These are phyloP conservation scores for Phaffomyces antillensis DNA, from an alignment of 805 yeast genomes.

Conservation along the genomic window DNA sequence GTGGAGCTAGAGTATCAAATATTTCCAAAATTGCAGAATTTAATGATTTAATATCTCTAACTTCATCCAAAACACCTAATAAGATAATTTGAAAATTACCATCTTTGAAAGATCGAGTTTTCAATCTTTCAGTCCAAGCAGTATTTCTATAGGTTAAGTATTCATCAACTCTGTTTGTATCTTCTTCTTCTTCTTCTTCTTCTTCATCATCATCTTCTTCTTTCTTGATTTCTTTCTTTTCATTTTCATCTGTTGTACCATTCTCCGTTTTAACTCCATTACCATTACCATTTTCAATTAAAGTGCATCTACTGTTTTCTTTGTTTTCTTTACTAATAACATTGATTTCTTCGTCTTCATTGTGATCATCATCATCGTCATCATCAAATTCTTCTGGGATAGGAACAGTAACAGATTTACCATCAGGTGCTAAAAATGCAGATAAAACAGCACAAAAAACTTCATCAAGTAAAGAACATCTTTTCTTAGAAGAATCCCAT, in stretches of 20 bases:
- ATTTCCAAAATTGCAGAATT: conserved; percentile 41
- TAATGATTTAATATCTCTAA: conserved; percentile 52
- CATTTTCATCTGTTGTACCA: conserved; percentile 9
- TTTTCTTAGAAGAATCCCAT: conserved; percentile 40
- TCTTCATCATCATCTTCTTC: conserved; percentile 17
- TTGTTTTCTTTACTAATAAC: neutral
- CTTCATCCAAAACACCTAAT: conserved; percentile 61
- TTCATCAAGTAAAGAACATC: conserved; percentile 53
- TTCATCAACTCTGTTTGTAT: conserved; percentile 25
- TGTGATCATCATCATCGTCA: conserved; percentile 20
- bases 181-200: conserved; percentile 12
- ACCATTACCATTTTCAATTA: neutral
- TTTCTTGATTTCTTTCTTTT: conserved; percentile 14
- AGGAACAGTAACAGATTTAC: conserved; percentile 28
- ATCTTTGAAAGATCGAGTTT: conserved; percentile 67
- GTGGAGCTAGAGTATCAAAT: conserved; percentile 53
- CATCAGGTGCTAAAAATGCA: conserved; percentile 41
- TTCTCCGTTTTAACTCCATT: neutral
- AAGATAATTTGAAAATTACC: conserved; percentile 82
- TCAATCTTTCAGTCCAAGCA: conserved; percentile 74
- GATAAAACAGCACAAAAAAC: conserved; percentile 60
- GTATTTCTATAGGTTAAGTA: conserved; percentile 48
- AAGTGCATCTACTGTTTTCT: neutral
- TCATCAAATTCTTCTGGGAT: conserved; percentile 22
- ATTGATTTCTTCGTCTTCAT: conserved; percentile 11